Evolutionary conservation across 2,329 filamentous ascomycete genomes (phyloP).

Genomic region (Verticillium zaregamsianum): DNA sequence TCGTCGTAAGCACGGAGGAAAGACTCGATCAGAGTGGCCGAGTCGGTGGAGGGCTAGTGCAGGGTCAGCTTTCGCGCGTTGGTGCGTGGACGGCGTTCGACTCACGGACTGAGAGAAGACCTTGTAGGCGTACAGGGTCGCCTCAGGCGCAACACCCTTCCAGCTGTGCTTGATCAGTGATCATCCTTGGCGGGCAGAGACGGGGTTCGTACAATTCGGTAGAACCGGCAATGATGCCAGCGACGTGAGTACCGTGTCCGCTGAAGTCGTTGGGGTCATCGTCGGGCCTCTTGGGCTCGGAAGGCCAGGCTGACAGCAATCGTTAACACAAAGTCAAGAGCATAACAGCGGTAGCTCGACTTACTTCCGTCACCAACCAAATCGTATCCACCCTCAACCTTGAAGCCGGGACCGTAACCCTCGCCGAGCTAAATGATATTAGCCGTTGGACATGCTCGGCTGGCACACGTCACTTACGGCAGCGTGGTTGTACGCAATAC

Average conservation of each 20-base stretch:
- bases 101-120: conserved; percentile 14
- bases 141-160: conserved; percentile 22
- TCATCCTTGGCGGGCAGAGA: neutral
- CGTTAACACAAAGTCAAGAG: neutral
- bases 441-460: neutral
- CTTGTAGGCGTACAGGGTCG: conserved; percentile 20
- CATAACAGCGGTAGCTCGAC: neutral
- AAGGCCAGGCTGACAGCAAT: conserved; percentile 4
- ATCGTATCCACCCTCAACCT: conserved; percentile 18
- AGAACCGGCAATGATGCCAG: conserved; percentile 42
- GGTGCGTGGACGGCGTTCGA: neutral
- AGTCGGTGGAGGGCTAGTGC: conserved; percentile 1
- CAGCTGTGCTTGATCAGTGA: conserved; percentile 4
- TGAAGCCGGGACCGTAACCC: conserved; percentile 10
- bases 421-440: conserved; percentile 4
- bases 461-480: conserved; percentile 19
- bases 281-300: conserved; percentile 1
- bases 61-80: neutral
- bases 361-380: conserved; percentile 18
- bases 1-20: conserved; percentile 30
- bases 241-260: conserved; percentile 40
- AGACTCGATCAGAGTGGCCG: conserved; percentile 21
- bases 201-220: conserved; percentile 7
- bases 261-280: neutral
- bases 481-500: conserved; percentile 33